Evolutionary conservation across 2,329 filamentous ascomycete species (phyloP), one percentile per base, ranked within the genome.

Genomic region (Ophiocordyceps unilateralis): DNA sequence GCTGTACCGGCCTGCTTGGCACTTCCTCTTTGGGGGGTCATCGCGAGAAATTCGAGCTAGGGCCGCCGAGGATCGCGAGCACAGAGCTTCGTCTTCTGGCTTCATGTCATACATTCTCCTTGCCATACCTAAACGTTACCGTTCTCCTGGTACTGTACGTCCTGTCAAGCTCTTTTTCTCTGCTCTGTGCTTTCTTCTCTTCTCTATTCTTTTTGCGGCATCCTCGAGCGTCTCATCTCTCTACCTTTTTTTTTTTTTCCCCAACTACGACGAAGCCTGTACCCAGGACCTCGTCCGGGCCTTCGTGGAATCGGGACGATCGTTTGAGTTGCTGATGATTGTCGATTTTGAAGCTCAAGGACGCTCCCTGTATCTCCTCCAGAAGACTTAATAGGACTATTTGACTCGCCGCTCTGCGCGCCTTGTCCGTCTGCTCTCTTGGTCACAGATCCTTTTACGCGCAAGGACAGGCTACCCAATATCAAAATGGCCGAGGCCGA

Each of bases 401-500:
- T 44, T 46, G 23, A 30, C 42, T 42, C 40, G 40, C 42, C n/a
- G n/a, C n/a, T n/a, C n/a, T n/a, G 28, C 41, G 40, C 37, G 37
- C 12, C 26, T 11, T n/a, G 10, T 39, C 39, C 39, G 24, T 38
- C 24, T 42, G 15, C 19, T 43, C 22, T 39, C 34, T 24, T 39
- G 14, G 14, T 36, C 14, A 12, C 32, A 15, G 5, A 36, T 19
- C 14, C 32, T n/a, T 36, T 26, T 5, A 26, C 5, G 23, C 23
- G 23, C 32, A 36, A 15, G 12, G 12, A 15, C 28, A 30, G 28
- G 12, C 32, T 32, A 14, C 32, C 4, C 15, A 36, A 10, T 4
- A 8, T n/a, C 54, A 62, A 54, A 41, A 82, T 81, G 78, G 74
- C 77, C 51, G 78, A 82, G 53, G 76, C 81, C 54, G 76, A 81